These are phyloP conservation scores for Simmondsia chinensis DNA, from an alignment of 148 eudicot genomes.

Conservation along the genomic window DNA sequence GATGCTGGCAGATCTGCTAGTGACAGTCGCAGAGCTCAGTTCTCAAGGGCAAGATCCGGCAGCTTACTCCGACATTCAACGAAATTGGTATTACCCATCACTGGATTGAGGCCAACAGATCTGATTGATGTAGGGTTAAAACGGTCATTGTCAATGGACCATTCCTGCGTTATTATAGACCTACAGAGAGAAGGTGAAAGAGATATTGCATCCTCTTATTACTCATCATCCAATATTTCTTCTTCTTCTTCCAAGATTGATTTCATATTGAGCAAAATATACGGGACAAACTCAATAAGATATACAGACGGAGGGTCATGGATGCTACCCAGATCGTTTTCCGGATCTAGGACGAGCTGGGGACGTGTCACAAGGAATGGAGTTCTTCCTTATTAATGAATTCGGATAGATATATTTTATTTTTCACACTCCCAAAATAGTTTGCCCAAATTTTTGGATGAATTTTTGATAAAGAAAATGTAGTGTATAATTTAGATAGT, in stretches of 20 bases:
- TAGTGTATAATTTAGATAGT: too few relatives aligned
- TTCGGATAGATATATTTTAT: too few relatives aligned
- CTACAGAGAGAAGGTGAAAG: slow-evolving; percentile 6
- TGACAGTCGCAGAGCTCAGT: background rate
- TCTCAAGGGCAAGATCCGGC: background rate
- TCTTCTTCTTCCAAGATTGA: slow-evolving; percentile 10
- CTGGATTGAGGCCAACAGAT: too few relatives aligned
- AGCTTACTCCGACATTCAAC: too few relatives aligned
- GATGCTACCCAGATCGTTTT: slow-evolving; percentile 14
- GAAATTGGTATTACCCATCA: too few relatives aligned
- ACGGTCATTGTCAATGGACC: slow-evolving; percentile 31
- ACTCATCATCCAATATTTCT: background rate
- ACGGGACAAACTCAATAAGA: slow-evolving; percentile 1
- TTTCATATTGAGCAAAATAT: slow-evolving; percentile 8
- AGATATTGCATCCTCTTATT: background rate
- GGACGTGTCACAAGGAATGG: slow-evolving; percentile 6
- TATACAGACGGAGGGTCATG: slow-evolving; percentile 11
- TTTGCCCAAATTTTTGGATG: too few relatives aligned
- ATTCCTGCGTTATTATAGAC: slow-evolving; percentile 5
- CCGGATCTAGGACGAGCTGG: slow-evolving; percentile 4
- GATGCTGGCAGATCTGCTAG: too few relatives aligned
- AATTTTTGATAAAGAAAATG: too few relatives aligned
- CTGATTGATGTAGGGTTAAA: slow-evolving; percentile 5
- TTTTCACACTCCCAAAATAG: too few relatives aligned
- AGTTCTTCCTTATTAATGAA: slow-evolving; percentile 19